Evolutionary conservation across 768 basidiomycete species (phyloP).

Genomic region (Rhodotorula taiwanensis): DNA sequence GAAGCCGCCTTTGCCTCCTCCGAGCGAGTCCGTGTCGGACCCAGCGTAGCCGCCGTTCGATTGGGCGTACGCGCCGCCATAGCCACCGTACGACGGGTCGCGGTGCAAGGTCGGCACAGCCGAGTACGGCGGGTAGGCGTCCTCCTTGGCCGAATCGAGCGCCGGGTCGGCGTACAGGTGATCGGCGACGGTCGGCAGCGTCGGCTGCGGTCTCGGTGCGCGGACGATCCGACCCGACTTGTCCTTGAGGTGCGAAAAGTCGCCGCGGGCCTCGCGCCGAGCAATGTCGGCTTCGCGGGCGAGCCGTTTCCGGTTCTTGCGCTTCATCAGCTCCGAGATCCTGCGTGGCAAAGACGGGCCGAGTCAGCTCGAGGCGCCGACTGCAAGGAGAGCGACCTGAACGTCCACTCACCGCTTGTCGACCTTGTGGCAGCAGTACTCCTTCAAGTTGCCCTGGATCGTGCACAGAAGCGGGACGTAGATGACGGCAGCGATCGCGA

Average conservation of each 20-base stretch:
- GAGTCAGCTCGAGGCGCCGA: neutral
- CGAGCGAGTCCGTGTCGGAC: constrained; percentile 19
- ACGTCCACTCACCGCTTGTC: constrained; percentile 78
- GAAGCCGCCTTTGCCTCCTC: no score
- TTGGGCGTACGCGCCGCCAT: constrained; percentile 1
- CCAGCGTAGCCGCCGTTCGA: no score
- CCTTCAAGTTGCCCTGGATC: constrained; percentile 96
- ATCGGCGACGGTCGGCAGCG: constrained; percentile 77
- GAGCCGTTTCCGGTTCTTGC: constrained; percentile 76
- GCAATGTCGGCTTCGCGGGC: constrained; percentile 72
- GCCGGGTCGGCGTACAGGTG: constrained; percentile 28
- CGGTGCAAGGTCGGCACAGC: constrained; percentile 6
- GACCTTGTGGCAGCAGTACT: constrained; percentile 97
- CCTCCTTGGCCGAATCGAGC: constrained; percentile 10
- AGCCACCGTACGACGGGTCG: neutral
- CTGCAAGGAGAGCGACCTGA: neutral
- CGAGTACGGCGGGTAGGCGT: constrained; percentile 8
- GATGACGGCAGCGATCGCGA: constrained; percentile 74
- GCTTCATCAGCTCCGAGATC: constrained; percentile 86
- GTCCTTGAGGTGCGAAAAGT: constrained; percentile 78
- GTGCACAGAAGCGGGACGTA: constrained; percentile 93
- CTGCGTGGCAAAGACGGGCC: constrained; percentile 51
- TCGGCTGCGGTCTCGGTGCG: constrained; percentile 84
- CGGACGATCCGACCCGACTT: constrained; percentile 77
- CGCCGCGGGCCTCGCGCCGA: constrained; percentile 83